Evolutionary conservation across 1,284 basidiomycete species (phyloP).

Genomic region (Thecaphora thlaspeos): DNA sequence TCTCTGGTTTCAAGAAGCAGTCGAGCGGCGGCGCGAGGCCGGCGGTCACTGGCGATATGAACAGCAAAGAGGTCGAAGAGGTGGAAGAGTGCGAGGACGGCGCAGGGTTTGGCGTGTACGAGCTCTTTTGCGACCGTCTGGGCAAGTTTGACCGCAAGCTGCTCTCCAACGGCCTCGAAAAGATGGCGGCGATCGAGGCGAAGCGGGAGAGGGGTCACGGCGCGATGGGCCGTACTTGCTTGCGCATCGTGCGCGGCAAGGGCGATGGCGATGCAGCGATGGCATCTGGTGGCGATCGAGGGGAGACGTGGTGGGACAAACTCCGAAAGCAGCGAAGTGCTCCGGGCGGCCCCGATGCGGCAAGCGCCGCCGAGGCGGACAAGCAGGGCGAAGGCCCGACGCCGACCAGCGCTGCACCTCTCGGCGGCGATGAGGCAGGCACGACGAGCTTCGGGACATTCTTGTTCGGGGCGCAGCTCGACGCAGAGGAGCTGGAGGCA

Average conservation of each 20-base stretch:
- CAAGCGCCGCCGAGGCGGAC: no score
- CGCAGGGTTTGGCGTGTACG: conserved; percentile 29
- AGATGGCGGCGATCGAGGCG: conserved; percentile 17
- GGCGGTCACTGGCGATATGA: background rate
- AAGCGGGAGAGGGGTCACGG: background rate
- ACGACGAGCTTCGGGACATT: background rate
- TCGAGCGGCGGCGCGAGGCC: no score
- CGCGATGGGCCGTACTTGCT: no score
- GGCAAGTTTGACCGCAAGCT: conserved; percentile 22
- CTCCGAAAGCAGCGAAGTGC: conserved; percentile 3
- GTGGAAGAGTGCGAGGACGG: conserved; percentile 38
- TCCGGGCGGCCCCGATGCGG: no score
- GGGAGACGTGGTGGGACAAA: conserved; percentile 7
- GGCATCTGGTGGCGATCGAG: no score
- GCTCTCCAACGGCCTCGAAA: conserved; percentile 17
- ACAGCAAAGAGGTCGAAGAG: conserved; percentile 18
- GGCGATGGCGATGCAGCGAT: no score
- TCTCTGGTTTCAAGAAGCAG: conserved; percentile 59
- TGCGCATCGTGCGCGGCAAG: no score
- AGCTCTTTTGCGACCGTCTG: conserved; percentile 35
- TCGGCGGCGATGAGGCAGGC: background rate
- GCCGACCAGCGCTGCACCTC: no score
- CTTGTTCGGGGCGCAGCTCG: conserved; percentile 2
- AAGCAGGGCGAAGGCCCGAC: no score
- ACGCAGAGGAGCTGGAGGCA: conserved; percentile 6